Percentiles rank a stretch among this genome's conserved stretches.
Conservation (phyloP, 345 rosid genomes). For the Rubroshorea leprosula region DNA sequence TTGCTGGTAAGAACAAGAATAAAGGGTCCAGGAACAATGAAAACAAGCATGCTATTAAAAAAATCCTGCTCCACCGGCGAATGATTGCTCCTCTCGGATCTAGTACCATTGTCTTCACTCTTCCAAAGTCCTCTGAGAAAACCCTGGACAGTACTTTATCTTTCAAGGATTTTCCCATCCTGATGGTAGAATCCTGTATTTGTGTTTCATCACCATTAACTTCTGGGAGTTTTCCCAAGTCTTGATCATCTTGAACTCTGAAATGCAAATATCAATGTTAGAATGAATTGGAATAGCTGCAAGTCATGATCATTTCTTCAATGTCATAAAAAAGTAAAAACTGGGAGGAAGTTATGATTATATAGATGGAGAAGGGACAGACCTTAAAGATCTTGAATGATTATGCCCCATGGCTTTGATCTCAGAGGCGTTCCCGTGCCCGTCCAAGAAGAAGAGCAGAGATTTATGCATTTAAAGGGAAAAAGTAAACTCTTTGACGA, state of each 20-base stretch:
- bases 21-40: conserved; percentile 82
- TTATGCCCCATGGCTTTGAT: conserved; percentile 28
- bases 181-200: conserved; percentile 32
- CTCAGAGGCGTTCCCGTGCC: too few species aligned
- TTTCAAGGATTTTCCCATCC: conserved; percentile 45
- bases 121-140: conserved; percentile 69
- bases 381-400: conserved; percentile 76
- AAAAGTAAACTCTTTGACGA: too few species aligned
- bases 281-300: background rate
- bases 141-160: conserved; percentile 69
- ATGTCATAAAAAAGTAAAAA: conserved; percentile 5
- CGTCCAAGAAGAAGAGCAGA: too few species aligned
- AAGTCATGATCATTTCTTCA: background rate
- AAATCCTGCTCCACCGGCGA: conserved; percentile 67
- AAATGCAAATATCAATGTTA: background rate
- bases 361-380: too few species aligned
- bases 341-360: too few species aligned
- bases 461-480: too few species aligned
- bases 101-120: conserved; percentile 51
- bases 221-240: conserved; percentile 32
- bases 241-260: conserved; percentile 61
- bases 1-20: conserved; percentile 63
- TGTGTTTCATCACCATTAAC: conserved; percentile 44
- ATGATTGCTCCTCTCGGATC: conserved; percentile 69
- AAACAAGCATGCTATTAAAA: conserved; percentile 60